A percentile compares a stretch with the other conserved stretches of the same genome.
Conservation (phyloP, 768 basidiomycete species). For the Ephemerocybe angulata region DNA sequence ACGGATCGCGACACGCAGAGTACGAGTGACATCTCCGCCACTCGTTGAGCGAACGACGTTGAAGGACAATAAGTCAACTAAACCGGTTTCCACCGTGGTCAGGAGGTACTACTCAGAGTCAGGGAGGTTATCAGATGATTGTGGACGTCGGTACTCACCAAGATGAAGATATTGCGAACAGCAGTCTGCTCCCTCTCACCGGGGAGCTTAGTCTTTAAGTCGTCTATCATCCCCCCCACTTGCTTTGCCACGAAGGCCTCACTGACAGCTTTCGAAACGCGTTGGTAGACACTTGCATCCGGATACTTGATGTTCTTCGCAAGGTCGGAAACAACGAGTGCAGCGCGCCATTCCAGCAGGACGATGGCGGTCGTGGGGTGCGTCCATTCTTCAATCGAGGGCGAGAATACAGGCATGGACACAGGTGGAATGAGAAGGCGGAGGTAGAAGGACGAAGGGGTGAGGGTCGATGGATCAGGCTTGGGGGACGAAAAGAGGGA, state of each 20-base stretch:
- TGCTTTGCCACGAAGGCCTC: conserved; percentile 65
- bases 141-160: conserved; percentile 32
- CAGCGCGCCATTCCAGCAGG: conserved; percentile 66
- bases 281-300: conserved; percentile 55
- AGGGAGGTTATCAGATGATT: background rate
- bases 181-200: conserved; percentile 25
- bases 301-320: conserved; percentile 32
- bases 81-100: conserved; percentile 48
- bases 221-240: conserved; percentile 46
- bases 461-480: conserved; percentile 28
- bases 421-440: conserved; percentile 39
- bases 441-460: conserved; percentile 54
- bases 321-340: conserved; percentile 48
- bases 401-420: conserved; percentile 16
- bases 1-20: conserved; percentile 49
- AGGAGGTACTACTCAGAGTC: conserved; percentile 52
- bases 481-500: conserved; percentile 27
- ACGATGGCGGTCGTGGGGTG: conserved; percentile 36
- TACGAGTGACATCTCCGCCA: conserved; percentile 40
- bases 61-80: conserved; percentile 60
- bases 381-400: conserved; percentile 25
- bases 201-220: conserved; percentile 18
- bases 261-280: conserved; percentile 59
- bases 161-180: conserved; percentile 35
- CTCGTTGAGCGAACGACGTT: conserved; percentile 33